phyloP scores from a whole-genome alignment of 805 yeast species.

The Isabelozyma gotoi region DNA sequence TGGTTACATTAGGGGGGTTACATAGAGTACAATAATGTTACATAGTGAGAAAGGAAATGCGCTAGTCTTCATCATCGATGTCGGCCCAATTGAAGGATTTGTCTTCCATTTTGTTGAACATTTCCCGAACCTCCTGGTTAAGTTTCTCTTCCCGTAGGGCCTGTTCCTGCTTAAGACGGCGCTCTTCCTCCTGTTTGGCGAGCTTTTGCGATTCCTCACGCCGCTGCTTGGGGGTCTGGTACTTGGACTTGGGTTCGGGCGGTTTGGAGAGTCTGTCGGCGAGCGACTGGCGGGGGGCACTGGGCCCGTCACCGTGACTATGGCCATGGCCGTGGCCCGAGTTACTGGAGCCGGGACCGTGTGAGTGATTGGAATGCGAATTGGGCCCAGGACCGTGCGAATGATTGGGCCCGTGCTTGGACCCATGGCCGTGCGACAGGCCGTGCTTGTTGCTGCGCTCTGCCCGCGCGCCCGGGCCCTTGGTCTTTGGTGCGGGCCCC shows the following conservation, averaged over 20 bases:
- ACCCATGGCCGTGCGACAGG: no score
- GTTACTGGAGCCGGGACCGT: not conserved
- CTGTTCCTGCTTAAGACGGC: slow-evolving; percentile 4
- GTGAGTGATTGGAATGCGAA: not conserved
- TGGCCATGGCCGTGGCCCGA: no score
- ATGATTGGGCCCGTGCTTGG: no score
- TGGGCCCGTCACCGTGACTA: no score
- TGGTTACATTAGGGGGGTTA: no score
- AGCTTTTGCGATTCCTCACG: slow-evolving; percentile 4
- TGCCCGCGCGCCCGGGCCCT: slow-evolving; percentile 3
- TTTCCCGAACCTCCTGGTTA: slow-evolving; percentile 23
- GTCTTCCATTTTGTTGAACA: slow-evolving; percentile 28
- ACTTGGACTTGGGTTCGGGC: slow-evolving; percentile 4
- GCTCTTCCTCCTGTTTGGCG: slow-evolving; percentile 5
- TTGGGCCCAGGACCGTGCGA: not conserved
- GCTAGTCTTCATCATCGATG: slow-evolving; percentile 20
- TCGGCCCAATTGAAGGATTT: slow-evolving; percentile 33
- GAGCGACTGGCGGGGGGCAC: slow-evolving; percentile 2
- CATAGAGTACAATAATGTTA: no score
- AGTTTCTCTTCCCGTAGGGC: slow-evolving; percentile 17
- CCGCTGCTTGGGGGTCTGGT: slow-evolving; percentile 7
- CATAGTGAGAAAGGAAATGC: not conserved
- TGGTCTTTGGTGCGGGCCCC: slow-evolving; percentile 8
- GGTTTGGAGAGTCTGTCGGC: not conserved
- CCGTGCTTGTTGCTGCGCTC: slow-evolving; percentile 3